Conservation (phyloP, 345 rosid species). For the Syzygium aqueum region DNA sequence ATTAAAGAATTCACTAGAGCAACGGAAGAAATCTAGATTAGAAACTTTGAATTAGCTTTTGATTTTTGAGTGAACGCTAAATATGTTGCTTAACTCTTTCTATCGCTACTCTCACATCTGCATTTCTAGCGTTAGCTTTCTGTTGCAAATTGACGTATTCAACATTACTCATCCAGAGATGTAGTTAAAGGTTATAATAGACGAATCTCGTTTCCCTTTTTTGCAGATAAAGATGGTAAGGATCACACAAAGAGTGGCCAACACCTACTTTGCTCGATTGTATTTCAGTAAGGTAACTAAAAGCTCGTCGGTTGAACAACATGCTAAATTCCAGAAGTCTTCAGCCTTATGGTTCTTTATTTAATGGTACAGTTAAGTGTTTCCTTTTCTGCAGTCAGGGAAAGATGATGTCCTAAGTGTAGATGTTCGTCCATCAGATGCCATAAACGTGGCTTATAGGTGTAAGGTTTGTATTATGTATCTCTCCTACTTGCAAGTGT, state of each 20-base stretch:
- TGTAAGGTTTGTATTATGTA: slow-evolving; percentile 33
- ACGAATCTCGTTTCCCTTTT: background rate
- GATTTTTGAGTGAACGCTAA: background rate
- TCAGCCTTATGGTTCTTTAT: background rate
- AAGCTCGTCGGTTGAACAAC: background rate
- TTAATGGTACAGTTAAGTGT: background rate
- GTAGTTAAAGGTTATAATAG: background rate
- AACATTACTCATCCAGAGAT: background rate
- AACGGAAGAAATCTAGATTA: background rate
- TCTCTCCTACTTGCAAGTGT: background rate
- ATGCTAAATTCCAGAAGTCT: background rate
- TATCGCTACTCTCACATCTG: background rate
- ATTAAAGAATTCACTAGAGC: background rate
- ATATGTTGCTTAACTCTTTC: background rate
- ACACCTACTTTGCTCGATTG: slow-evolving; percentile 63
- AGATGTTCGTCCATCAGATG: slow-evolving; percentile 89
- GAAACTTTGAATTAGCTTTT: background rate
- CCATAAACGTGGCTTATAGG: slow-evolving; percentile 69
- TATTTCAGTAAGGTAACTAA: slow-evolving; percentile 58
- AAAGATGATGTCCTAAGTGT: slow-evolving; percentile 40
- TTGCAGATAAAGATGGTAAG: slow-evolving; percentile 80
- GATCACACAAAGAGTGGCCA: slow-evolving; percentile 64
- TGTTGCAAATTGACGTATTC: background rate
- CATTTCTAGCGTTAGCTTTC: background rate
- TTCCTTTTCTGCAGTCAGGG: slow-evolving; percentile 53